phyloP scores from a whole-genome alignment of 2,329 filamentous ascomycete species.

The Alternaria metachromatica region DNA sequence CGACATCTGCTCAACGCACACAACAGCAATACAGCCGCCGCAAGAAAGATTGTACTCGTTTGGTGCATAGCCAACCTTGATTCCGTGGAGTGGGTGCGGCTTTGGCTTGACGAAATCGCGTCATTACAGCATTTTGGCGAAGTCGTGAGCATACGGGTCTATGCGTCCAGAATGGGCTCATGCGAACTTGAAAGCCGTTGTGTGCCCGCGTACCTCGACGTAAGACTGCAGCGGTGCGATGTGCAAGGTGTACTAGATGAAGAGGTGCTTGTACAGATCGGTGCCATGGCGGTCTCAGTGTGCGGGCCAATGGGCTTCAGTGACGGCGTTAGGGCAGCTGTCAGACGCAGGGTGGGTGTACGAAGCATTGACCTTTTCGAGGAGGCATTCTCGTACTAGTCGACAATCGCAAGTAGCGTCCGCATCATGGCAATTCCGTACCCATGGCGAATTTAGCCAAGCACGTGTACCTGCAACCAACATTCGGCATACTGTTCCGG shows the following conservation, averaged over 20 bases:
- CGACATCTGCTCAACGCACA: slow-evolving; percentile 63
- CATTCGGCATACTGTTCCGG: not conserved
- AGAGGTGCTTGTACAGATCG: slow-evolving; percentile 78
- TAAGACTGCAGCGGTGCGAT: slow-evolving; percentile 84
- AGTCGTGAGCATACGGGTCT: slow-evolving; percentile 82
- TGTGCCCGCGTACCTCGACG: slow-evolving; percentile 66
- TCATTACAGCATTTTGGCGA: slow-evolving; percentile 77
- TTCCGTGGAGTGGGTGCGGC: slow-evolving; percentile 85
- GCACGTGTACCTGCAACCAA: not conserved
- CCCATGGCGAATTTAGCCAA: not conserved
- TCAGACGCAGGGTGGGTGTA: slow-evolving; percentile 66
- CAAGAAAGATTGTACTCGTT: slow-evolving; percentile 77
- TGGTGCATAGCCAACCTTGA: slow-evolving; percentile 89
- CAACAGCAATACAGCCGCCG: slow-evolving; percentile 73
- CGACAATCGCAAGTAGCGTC: not conserved
- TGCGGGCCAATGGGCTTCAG: slow-evolving; percentile 74
- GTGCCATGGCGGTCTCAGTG: slow-evolving; percentile 84
- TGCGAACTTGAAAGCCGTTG: slow-evolving; percentile 71
- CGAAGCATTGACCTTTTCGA: slow-evolving; percentile 76
- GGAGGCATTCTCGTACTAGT: slow-evolving; percentile 70
- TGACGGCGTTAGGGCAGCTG: slow-evolving; percentile 72
- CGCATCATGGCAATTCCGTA: not conserved
- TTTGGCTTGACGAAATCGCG: slow-evolving; percentile 84
- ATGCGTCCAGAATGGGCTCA: slow-evolving; percentile 81
- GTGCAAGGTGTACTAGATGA: slow-evolving; percentile 74